Base-by-base conservation (phyloP, 2,329 filamentous ascomycete species). In the Dactylonectria macrodidyma region DNA sequence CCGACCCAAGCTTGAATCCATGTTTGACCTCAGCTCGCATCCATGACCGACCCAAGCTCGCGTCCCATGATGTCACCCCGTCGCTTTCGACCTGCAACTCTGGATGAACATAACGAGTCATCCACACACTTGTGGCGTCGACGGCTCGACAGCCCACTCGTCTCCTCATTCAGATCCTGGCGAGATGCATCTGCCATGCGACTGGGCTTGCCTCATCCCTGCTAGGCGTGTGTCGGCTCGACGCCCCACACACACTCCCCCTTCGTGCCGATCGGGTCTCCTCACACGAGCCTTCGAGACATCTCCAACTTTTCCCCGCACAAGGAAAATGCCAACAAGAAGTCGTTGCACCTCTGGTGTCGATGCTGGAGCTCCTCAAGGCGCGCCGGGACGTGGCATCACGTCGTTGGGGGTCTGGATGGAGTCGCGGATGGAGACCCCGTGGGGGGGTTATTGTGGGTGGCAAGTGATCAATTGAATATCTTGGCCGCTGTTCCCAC, bases 231-330 rank as follows among this genome's bases (percentile, higher is more conserved):
- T 57, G 57, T 75, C 72, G 73, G 72, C 59, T 76, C 72, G 69
- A 75, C 59, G 71, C 70, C 65, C 74, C 73, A 72, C 74, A 26
- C 72, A 70, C 70, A 58, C 33, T 22, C 33, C 33, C 72, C 62
- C 68, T 65, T 74, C 68, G 67, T 74, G 67, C 72, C 74, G 74
- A 76, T 76, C 74, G 74, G 74, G 60, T 76, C 48, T 68, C 55
- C 62, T 51, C 65, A 61, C 64, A 51, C 41, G 26, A 44, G 59
- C 19, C 19, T 56, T 41, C 34, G 36, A 30, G 24, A 30, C 55
- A 62, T 71, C 72, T 66, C 73, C 72, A 75, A 76, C 68, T 73
- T 41, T 60, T 73, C 74, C 73, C 73, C 74, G 71, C 74, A 76
- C 59, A 55, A 58, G 65, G 59, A 57, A 65, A 69, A 67, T 59